Percentiles rank a stretch among this genome's conserved stretches.
Conservation (phyloP, 2,329 filamentous ascomycete genomes). For the Neopestalotiopsis clavispora region DNA sequence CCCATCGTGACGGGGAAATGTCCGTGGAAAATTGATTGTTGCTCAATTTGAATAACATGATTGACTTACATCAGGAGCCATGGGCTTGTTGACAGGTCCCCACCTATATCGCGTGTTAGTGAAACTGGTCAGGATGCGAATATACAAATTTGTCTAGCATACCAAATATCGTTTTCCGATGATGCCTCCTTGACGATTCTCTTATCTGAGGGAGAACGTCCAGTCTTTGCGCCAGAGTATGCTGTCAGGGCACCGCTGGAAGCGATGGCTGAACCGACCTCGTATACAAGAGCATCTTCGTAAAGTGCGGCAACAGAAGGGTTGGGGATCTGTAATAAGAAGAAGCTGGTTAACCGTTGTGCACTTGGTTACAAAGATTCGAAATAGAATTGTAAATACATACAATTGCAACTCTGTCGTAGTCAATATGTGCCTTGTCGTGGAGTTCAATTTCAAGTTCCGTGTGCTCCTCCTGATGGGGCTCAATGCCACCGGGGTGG, state of each 20-base stretch:
- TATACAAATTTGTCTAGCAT: constrained; percentile 64
- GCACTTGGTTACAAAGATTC: constrained; percentile 10
- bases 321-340: constrained; percentile 70
- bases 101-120: constrained; percentile 56
- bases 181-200: constrained; percentile 90
- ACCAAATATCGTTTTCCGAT: constrained; percentile 93
- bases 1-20: too few relatives aligned
- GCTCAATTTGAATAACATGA: neutral
- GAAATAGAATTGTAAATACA: constrained; percentile 36
- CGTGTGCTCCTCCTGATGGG: constrained; percentile 77
- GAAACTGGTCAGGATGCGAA: neutral
- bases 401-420: constrained; percentile 97
- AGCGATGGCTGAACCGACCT: constrained; percentile 96
- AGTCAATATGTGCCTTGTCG: constrained; percentile 98
- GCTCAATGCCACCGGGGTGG: constrained; percentile 89
- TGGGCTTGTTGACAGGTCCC: constrained; percentile 99
- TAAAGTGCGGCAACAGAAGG: constrained; percentile 94
- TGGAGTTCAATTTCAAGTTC: constrained; percentile 97
- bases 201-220: constrained; percentile 96
- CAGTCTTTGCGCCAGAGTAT: constrained; percentile 98
- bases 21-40: too few relatives aligned
- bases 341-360: constrained; percentile 26
- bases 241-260: constrained; percentile 93
- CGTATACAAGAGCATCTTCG: constrained; percentile 98
- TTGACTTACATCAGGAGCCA: constrained; percentile 79